phyloP scores from a whole-genome alignment of 1,284 basidiomycete genomes.

The Ceratobasidium sp. region DNA sequence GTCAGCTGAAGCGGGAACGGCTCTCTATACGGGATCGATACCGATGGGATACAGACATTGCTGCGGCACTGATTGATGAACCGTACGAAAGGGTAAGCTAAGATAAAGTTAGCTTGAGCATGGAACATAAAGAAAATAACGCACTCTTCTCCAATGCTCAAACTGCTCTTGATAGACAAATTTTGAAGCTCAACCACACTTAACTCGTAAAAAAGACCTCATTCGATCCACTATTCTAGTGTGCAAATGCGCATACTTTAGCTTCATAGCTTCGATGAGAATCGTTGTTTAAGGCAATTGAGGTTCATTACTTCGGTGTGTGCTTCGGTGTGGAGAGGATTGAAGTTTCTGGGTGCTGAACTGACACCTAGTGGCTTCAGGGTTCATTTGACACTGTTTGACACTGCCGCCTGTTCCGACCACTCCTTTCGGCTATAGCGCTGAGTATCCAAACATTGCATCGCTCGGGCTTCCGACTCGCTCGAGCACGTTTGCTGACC shows the following conservation, averaged over 20 bases:
- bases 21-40: too few species aligned
- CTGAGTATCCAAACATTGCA: too few species aligned
- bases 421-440: too few species aligned
- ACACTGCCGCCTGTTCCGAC: too few species aligned
- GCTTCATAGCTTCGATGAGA: constrained; percentile 76
- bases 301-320: constrained; percentile 2
- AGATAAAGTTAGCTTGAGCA: neutral
- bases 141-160: constrained; percentile 76
- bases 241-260: constrained; percentile 69
- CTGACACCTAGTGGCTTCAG: too few species aligned
- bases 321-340: neutral
- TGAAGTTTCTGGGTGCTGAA: too few species aligned
- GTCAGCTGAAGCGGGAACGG: too few species aligned
- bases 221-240: constrained; percentile 68
- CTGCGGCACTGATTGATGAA: too few species aligned
- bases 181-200: constrained; percentile 79
- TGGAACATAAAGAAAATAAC: constrained; percentile 54
- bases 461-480: too few species aligned
- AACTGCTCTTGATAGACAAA: constrained; percentile 75
- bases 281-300: constrained; percentile 37
- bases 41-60: too few species aligned
- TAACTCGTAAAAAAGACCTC: constrained; percentile 77
- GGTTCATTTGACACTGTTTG: too few species aligned
- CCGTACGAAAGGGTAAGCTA: constrained; percentile 71
- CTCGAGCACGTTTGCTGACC: too few species aligned